Conservation (phyloP, 2,329 filamentous ascomycete genomes). For the Verticillium nubilum region DNA sequence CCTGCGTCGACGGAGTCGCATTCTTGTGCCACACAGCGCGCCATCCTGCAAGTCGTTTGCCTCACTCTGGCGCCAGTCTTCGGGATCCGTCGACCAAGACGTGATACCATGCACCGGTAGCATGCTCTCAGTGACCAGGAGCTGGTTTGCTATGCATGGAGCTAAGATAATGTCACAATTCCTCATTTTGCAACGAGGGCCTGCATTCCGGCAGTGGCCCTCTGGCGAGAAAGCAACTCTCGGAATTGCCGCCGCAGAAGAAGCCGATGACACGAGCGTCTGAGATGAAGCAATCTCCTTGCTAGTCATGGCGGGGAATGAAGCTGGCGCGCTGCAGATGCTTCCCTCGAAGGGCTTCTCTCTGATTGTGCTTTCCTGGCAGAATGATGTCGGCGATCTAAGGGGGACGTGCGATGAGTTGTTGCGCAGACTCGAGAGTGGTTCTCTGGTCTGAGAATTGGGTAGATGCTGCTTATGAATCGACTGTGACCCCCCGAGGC, state of each 20-base stretch:
- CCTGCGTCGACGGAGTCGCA: neutral
- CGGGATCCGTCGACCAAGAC: constrained; percentile 25
- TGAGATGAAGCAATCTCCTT: neutral
- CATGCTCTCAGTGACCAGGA: constrained; percentile 29
- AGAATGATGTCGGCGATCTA: neutral
- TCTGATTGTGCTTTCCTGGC: neutral
- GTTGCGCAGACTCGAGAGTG: neutral
- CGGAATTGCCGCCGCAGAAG: neutral
- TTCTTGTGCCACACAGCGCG: neutral
- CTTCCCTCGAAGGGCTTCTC: neutral
- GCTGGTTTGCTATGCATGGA: constrained; percentile 30
- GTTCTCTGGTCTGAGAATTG: neutral
- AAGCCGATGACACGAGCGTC: neutral
- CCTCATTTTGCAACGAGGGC: constrained; percentile 29
- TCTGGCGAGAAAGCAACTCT: neutral
- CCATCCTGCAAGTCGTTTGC: too few relatives aligned
- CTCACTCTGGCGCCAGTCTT: constrained; percentile 24
- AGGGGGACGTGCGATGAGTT: neutral
- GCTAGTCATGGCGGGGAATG: neutral
- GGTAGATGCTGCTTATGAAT: neutral
- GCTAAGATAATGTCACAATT: constrained; percentile 33
- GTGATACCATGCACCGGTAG: constrained; percentile 36
- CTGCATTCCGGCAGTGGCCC: constrained; percentile 15
- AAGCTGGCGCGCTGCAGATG: neutral
- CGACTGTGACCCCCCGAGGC: neutral